Evolutionary conservation across 2,329 filamentous ascomycete species (phyloP), one percentile per base, ranked within the genome.

Genomic region (Cladosporium sp.): DNA sequence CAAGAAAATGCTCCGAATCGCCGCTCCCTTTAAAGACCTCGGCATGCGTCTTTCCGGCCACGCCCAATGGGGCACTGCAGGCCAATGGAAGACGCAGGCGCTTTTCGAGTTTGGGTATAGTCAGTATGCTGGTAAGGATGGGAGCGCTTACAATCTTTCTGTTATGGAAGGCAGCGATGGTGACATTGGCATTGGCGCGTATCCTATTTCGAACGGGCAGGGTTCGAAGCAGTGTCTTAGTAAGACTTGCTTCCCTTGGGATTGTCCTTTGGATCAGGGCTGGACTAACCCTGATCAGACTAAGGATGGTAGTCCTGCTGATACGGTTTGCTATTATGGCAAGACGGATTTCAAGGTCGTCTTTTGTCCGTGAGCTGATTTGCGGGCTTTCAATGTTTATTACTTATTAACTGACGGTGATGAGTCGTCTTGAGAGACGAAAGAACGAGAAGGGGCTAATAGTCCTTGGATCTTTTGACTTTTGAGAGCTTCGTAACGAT

Each of bases 71-170:
- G 70, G 70, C 25, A 67, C 66, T 14, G 71, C 30, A 2, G 66
- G 62, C 2, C 73, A 75, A 57, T 75, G 73, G 73, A 58, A 67
- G 6, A 21, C 65, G 3, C 71, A 74, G 56, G 67, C 72, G 5
- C 68, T 75, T 2, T 73, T 73, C 66, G 72, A 75, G 48, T 75
- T 72, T 62, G 73, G 73, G n/a, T 73, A 73, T 58, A 66, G 65
- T 49, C 53, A 60, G 14, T 71, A 67, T 49, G 64, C 30, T 18
- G 71, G 69, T 18, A 73, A 73, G 62, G 68, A 75, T 2, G 60
- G 60, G 7, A 63, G 48, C 7, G 60, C 60, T 7, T 63, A 63
- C 48, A 36, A 56, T 54, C 57, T 73, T 16, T 68, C 65, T 21
- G 64, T 75, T 11, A 74, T 74, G 72, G 36, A 66, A 26, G 72